These are phyloP conservation scores for Chenopodium album DNA, from an alignment of 148 eudicot species.

Conservation along the genomic window DNA sequence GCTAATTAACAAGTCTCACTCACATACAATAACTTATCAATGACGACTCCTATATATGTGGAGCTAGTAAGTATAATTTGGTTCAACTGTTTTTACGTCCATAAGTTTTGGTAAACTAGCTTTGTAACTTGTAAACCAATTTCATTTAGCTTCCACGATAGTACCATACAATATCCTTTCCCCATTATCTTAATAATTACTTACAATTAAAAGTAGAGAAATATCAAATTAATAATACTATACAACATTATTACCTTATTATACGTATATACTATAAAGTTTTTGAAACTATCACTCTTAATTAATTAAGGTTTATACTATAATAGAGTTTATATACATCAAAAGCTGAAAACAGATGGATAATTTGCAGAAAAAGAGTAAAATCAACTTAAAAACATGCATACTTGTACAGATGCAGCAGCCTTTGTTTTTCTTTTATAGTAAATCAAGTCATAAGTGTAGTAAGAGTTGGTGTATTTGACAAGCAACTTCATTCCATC, in stretches of 20 bases:
- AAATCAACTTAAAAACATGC: background rate
- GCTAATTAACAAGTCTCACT: background rate
- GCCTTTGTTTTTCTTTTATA: background rate
- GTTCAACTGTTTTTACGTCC: conserved; percentile 4
- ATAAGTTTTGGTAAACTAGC: background rate
- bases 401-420: background rate
- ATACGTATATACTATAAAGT: background rate
- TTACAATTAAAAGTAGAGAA: conserved; percentile 7
- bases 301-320: background rate
- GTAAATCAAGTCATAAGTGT: background rate
- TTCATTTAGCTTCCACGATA: conserved; percentile 10
- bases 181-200: background rate
- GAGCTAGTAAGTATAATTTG: background rate
- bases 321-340: background rate
- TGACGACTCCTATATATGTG: background rate
- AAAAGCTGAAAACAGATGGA: conserved; percentile 10
- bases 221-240: background rate
- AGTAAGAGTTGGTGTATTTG: conserved; percentile 1
- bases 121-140: background rate
- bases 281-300: background rate
- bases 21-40: background rate
- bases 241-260: background rate
- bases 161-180: background rate
- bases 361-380: background rate
- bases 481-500: conserved; percentile 7